phyloP scores from a whole-genome alignment of 2,329 filamentous ascomycete species.

The Aspergillus texensis region DNA sequence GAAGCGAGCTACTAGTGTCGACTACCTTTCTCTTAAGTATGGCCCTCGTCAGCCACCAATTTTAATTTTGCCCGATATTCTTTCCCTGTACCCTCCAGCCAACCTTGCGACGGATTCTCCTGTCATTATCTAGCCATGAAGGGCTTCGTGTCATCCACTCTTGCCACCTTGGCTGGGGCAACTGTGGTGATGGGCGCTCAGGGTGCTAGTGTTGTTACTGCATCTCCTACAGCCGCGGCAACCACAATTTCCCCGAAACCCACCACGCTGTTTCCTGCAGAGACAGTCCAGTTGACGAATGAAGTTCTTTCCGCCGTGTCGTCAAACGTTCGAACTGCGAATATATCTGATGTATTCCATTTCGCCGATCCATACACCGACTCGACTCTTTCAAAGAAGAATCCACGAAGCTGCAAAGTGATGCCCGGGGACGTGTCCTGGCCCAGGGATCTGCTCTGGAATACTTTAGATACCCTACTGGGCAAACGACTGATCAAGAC shows the following conservation, averaged over 20 bases:
- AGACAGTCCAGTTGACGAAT: slow-evolving; percentile 40
- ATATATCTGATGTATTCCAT: slow-evolving; percentile 36
- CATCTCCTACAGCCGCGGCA: slow-evolving; percentile 12
- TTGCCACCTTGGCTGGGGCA: slow-evolving; percentile 8
- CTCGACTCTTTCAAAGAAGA: slow-evolving; percentile 24
- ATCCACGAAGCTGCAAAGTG: slow-evolving; percentile 45
- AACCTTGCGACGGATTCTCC: background rate
- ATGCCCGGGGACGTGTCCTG: slow-evolving; percentile 26
- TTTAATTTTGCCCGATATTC: background rate
- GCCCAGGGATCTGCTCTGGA: slow-evolving; percentile 23
- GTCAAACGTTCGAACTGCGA: slow-evolving; percentile 26
- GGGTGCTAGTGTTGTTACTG: background rate
- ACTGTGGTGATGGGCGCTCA: background rate
- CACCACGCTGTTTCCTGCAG: slow-evolving; percentile 20
- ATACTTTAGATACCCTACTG: slow-evolving; percentile 41
- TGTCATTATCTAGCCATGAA: slow-evolving; percentile 3
- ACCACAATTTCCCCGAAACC: slow-evolving; percentile 21
- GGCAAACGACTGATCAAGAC: slow-evolving; percentile 37
- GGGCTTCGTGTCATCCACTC: background rate
- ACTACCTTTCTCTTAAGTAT: background rate
- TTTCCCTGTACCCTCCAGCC: background rate
- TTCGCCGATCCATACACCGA: slow-evolving; percentile 27
- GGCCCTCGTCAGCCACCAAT: background rate
- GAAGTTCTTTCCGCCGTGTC: slow-evolving; percentile 37
- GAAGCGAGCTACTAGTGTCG: background rate